Evolutionary conservation across 106 monocot genomes (phyloP).

Genomic region (Apostasia ramifera): DNA sequence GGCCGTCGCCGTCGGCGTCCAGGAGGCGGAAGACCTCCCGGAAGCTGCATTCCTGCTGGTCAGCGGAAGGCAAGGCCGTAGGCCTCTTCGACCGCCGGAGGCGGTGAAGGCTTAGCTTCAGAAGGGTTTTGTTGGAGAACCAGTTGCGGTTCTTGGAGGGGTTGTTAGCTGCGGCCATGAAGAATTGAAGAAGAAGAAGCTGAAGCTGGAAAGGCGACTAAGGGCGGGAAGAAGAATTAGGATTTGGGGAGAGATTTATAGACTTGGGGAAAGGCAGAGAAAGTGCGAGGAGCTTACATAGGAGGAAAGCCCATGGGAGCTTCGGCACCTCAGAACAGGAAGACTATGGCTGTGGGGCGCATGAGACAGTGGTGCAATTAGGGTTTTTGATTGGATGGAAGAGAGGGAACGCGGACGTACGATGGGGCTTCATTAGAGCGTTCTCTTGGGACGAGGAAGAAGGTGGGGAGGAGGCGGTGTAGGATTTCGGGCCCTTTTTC

Average conservation of each 20-base stretch:
- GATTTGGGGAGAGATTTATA: too few species aligned
- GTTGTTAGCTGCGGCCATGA: background rate
- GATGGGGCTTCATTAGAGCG: background rate
- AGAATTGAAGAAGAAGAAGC: too few species aligned
- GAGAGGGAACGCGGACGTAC: background rate
- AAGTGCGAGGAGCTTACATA: constrained; percentile 15
- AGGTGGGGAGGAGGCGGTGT: background rate
- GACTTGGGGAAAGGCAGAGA: background rate
- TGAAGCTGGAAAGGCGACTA: background rate
- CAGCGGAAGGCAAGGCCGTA: background rate
- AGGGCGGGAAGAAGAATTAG: background rate
- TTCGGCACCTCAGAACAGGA: background rate
- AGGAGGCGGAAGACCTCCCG: constrained; percentile 16
- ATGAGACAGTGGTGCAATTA: background rate
- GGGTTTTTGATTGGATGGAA: background rate
- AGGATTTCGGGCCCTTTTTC: background rate
- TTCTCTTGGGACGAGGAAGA: background rate
- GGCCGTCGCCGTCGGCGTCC: constrained; percentile 24
- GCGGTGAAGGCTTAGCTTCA: constrained; percentile 11
- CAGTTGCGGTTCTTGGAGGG: constrained; percentile 13
- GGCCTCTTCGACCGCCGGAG: background rate
- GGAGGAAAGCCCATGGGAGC: constrained; percentile 17
- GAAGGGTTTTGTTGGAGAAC: constrained; percentile 10
- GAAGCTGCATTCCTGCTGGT: background rate
- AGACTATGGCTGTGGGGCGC: background rate